These are phyloP conservation scores for Aspergillus ochraceus DNA, from an alignment of 2,329 filamentous ascomycete species.

Conservation along the genomic window DNA sequence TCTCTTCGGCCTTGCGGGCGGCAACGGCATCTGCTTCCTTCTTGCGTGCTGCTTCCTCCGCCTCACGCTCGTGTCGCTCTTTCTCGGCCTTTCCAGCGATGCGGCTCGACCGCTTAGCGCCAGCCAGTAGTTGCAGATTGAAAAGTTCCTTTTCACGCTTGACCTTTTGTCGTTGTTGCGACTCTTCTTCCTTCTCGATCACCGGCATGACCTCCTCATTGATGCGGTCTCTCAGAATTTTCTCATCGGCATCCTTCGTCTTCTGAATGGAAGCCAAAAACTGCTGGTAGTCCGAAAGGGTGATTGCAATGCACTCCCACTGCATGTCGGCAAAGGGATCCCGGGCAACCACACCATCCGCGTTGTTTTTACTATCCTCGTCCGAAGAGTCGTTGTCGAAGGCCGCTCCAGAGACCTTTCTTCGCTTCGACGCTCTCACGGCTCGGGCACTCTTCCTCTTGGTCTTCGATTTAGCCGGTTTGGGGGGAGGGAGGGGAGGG, in stretches of 20 bases:
- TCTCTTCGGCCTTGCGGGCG: slow-evolving; percentile 60
- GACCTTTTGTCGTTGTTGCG: slow-evolving; percentile 68
- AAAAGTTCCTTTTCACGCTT: slow-evolving; percentile 78
- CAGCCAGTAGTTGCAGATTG: slow-evolving; percentile 82
- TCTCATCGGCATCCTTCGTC: slow-evolving; percentile 82
- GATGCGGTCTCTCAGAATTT: slow-evolving; percentile 69
- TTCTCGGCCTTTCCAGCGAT: slow-evolving; percentile 80
- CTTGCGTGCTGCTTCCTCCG: slow-evolving; percentile 68
- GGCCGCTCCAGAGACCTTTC: slow-evolving; percentile 51
- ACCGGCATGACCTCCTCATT: slow-evolving; percentile 79
- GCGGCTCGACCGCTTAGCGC: slow-evolving; percentile 88
- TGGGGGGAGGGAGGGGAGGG: slow-evolving; percentile 59
- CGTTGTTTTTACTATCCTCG: slow-evolving; percentile 44
- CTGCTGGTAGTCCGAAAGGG: slow-evolving; percentile 70
- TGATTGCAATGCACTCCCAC: slow-evolving; percentile 91
- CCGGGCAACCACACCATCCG: slow-evolving; percentile 42
- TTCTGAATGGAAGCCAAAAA: slow-evolving; percentile 72
- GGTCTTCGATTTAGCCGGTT: slow-evolving; percentile 61
- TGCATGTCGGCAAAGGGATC: slow-evolving; percentile 72
- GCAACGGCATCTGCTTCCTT: slow-evolving; percentile 63
- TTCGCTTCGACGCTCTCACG: slow-evolving; percentile 69
- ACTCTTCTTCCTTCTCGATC: slow-evolving; percentile 72
- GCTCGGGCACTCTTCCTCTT: slow-evolving; percentile 67
- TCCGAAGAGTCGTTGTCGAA: slow-evolving; percentile 41
- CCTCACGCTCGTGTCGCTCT: slow-evolving; percentile 71